These are phyloP conservation scores for Purshia tridentata DNA, from an alignment of 306 rosid species.

Conservation along the genomic window DNA sequence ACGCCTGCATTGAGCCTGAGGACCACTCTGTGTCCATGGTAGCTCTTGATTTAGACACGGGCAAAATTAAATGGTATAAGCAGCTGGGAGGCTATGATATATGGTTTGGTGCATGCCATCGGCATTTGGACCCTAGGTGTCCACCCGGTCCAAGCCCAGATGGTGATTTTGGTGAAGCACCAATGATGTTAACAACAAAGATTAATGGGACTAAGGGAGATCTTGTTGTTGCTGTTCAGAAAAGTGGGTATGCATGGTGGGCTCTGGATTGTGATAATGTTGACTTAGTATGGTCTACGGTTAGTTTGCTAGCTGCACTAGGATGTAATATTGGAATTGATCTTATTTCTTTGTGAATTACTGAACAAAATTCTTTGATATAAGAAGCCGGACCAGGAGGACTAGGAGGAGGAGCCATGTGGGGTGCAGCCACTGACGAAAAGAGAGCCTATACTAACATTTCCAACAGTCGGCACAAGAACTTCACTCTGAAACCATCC, in stretches of 20 bases:
- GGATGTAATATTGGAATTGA: too few species aligned
- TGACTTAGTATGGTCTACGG: conserved; percentile 41
- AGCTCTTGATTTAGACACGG: conserved; percentile 58
- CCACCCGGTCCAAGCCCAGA: conserved; percentile 55
- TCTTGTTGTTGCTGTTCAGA: conserved; percentile 58
- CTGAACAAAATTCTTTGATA: neutral
- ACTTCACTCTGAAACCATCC: conserved; percentile 52
- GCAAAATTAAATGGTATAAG: conserved; percentile 50
- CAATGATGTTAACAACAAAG: conserved; percentile 44
- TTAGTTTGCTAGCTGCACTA: conserved; percentile 8
- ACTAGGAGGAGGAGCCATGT: conserved; percentile 43
- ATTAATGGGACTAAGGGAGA: conserved; percentile 37
- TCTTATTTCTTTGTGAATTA: neutral
- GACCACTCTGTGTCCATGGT: conserved; percentile 58
- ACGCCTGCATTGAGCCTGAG: conserved; percentile 55
- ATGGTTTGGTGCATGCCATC: conserved; percentile 49
- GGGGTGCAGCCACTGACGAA: conserved; percentile 70
- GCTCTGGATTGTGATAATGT: conserved; percentile 60
- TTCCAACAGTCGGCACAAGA: conserved; percentile 35
- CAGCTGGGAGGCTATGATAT: conserved; percentile 78
- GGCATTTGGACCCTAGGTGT: conserved; percentile 42
- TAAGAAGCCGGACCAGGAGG: conserved; percentile 70
- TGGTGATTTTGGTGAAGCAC: conserved; percentile 65
- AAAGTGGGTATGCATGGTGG: conserved; percentile 75
- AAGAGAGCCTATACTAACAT: conserved; percentile 55